Evolutionary conservation across 2,329 filamentous ascomycete genomes (phyloP), one percentile per base, ranked within the genome.

Genomic region (Penicillium digitatum): DNA sequence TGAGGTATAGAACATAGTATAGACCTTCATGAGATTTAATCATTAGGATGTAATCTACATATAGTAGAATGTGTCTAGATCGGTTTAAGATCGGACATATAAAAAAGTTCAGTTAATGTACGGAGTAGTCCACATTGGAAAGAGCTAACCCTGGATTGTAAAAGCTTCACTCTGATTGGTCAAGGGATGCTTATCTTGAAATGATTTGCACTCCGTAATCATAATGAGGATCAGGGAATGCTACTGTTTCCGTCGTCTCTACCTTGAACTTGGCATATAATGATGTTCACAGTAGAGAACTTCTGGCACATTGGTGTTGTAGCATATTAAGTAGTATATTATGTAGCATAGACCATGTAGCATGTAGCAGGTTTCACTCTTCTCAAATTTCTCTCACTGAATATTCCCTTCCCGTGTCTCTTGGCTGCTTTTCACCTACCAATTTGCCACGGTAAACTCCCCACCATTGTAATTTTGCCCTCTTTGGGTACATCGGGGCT

Each of bases 71-170:
- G n/a, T n/a, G n/a, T n/a, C n/a, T n/a, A n/a, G n/a, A n/a, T n/a
- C n/a, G n/a, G n/a, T n/a, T n/a, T n/a, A n/a, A n/a, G n/a, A n/a
- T n/a, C n/a, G n/a, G n/a, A n/a, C n/a, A n/a, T n/a, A n/a, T n/a
- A n/a, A n/a, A n/a, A n/a, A n/a, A n/a, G n/a, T n/a, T n/a, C n/a
- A n/a, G n/a, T n/a, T n/a, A n/a, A n/a, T n/a, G n/a, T n/a, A n/a
- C n/a, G n/a, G n/a, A n/a, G n/a, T 46, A 27, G 34, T 69, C 72
- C 69, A 72, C 70, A 69, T 72, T 70, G 68, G 56, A 57, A 48
- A 67, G 70, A 66, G 59, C 65, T 72, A 70, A 71, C 71, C 68
- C 63, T 62, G 62, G 53, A 59, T 71, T 66, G 66, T 56, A 69
- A 72, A 67, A 34, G 56, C 59, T 26, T 5, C 8, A 0, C 34